Evolutionary conservation across 257 asterid species (phyloP), one percentile per base, ranked within the genome.

Genomic region (Solanum ossicruentum): DNA sequence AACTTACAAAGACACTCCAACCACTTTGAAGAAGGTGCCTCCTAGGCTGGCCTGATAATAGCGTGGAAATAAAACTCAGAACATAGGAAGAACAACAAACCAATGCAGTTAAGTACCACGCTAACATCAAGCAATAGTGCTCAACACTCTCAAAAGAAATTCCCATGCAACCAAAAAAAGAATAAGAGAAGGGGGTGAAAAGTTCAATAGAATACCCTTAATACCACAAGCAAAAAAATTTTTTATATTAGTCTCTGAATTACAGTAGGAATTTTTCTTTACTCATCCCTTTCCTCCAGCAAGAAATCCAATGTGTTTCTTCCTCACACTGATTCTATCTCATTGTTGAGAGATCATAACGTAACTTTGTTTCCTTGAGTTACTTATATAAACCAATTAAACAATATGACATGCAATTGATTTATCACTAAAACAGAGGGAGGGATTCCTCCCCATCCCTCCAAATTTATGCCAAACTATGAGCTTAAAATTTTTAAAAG

Each of bases 1-100:
- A 86, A 72, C 89, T 87, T 21, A 87, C 89, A 75, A 84, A 87
- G 60, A 81, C 85, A 65, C 89, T 87, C 89, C 89, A 87, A 60
- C 89, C 89, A 32, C 87, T 87, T 28, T 84, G 85, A 47, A 87
- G 89, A 55, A 87, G 79, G 75, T 87, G 89, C 56, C 89, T 86
- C 78, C 85, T 87, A 70, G 89, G 89, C 85, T 87, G 87, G 21
- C 89, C 89, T 87, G 85, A 80, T 52, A 63, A 52, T 15, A 77
- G 47, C 21, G 39, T 77, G 65, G 52, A 9, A 52, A 77, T 10
- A 51, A 5, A 51, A 77, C 16, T 17, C 63, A 75, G 60, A 51
- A 77, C 26, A 23, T 26, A 52, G 58, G 26, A 77, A 28, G 23
- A 77, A 77, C 47, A 26, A 52, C 82, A 45, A 77, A 26, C 47